phyloP scores from a whole-genome alignment of 192 early-diverging fungal species.

The Borealophlyctis nickersoniae region DNA sequence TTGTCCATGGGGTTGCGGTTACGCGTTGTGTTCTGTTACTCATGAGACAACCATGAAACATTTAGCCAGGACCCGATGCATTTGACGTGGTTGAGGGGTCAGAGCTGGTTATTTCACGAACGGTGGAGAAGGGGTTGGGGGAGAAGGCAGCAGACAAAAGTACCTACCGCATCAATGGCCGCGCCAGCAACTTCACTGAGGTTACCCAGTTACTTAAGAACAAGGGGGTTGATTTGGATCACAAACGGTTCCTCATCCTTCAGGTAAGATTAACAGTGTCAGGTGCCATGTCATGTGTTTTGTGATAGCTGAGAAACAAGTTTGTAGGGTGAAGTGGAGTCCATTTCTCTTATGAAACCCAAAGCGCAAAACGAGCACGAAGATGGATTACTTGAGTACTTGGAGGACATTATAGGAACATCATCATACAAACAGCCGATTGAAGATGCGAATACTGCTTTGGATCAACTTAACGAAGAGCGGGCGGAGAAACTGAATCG shows the following conservation, averaged over 20 bases:
- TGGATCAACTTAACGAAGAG: conserved; percentile 76
- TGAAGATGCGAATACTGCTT: conserved; percentile 58
- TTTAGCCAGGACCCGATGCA: conserved; percentile 58
- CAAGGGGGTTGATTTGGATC: conserved; percentile 92
- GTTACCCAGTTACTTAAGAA: conserved; percentile 78
- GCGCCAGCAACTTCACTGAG: conserved; percentile 68
- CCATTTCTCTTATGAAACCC: conserved; percentile 95
- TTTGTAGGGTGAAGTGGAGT: conserved; percentile 93
- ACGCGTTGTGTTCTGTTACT: no score
- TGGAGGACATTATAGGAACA: conserved; percentile 99
- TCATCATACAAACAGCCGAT: conserved; percentile 82
- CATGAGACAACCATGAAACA: no score
- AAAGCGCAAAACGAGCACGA: conserved; percentile 89
- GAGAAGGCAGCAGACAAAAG: conserved; percentile 43
- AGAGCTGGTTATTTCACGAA: conserved; percentile 73
- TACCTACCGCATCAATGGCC: conserved; percentile 49
- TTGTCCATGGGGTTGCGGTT: no score
- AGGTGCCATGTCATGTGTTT: background rate
- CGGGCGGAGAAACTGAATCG: conserved; percentile 77
- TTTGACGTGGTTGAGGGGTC: conserved; percentile 64
- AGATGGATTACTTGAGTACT: conserved; percentile 93
- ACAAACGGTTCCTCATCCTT: conserved; percentile 96
- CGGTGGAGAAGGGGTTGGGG: conserved; percentile 33
- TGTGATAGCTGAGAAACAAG: no score
- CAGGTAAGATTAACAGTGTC: conserved; percentile 45